Evolutionary conservation across 202 grass and related monocot genomes (phyloP).

Genomic region (Carex sylvatica): DNA sequence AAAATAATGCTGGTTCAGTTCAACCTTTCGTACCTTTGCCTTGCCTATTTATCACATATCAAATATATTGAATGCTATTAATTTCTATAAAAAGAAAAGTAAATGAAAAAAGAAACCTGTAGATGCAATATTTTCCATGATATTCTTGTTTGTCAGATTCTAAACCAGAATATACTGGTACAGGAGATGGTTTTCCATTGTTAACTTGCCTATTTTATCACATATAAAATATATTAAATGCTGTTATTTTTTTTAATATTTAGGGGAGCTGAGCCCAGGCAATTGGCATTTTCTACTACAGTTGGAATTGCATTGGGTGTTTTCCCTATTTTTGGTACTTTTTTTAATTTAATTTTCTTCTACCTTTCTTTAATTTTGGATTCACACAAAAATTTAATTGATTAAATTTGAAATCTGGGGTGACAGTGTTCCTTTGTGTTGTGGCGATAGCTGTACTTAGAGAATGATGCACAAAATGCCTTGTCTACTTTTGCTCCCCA

Average conservation of each 20-base stretch:
- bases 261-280: slow-evolving; percentile 44
- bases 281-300: slow-evolving; percentile 49
- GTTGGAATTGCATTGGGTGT: slow-evolving; percentile 40
- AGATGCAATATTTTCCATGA: neutral
- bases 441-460: slow-evolving; percentile 34
- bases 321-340: slow-evolving; percentile 49
- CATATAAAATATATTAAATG: neutral
- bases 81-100: neutral
- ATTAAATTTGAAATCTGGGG: slow-evolving; percentile 18
- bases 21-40: neutral
- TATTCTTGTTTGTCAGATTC: neutral
- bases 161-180: neutral
- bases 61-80: neutral
- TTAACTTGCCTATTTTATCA: neutral
- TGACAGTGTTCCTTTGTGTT: slow-evolving; percentile 43
- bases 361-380: neutral
- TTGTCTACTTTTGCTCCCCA: too few relatives aligned
- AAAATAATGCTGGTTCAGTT: neutral
- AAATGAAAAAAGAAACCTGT: neutral
- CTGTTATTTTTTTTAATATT: neutral
- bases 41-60: neutral
- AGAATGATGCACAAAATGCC: slow-evolving; percentile 35
- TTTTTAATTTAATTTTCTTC: neutral
- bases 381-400: neutral
- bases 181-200: neutral